Percentiles rank a stretch among this genome's conserved stretches.
These are phyloP conservation scores for Pugionium cornutum DNA, from an alignment of 345 rosid genomes.

Conservation along the genomic window DNA sequence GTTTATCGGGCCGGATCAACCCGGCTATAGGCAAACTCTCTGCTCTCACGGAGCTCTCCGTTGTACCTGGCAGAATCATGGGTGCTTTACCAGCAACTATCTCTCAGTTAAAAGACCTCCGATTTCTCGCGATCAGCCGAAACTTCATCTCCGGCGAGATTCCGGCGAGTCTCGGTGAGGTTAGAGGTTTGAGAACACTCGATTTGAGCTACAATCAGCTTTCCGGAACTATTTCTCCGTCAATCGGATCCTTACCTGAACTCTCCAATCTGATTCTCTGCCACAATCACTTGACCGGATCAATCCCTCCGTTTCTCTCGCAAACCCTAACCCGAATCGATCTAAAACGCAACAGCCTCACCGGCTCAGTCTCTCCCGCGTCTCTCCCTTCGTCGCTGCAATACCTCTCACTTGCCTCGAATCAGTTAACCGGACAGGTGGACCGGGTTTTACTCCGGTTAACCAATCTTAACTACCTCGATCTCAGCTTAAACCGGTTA, in stretches of 20 bases:
- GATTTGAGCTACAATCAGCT: slow-evolving; percentile 94
- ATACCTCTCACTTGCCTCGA: slow-evolving; percentile 76
- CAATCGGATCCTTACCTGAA: slow-evolving; percentile 67
- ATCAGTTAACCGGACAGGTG: slow-evolving; percentile 68
- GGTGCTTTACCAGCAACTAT: slow-evolving; percentile 73
- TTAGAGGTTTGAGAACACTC: slow-evolving; percentile 68
- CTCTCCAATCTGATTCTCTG: slow-evolving; percentile 74
- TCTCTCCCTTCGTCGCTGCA: slow-evolving; percentile 74
- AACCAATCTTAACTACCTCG: slow-evolving; percentile 66
- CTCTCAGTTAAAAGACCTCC: slow-evolving; percentile 59
- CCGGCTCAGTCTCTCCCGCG: slow-evolving; percentile 59
- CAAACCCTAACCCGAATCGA: slow-evolving; percentile 68
- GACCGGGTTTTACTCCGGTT: slow-evolving; percentile 58
- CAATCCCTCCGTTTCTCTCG: slow-evolving; percentile 74
- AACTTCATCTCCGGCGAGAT: slow-evolving; percentile 73
- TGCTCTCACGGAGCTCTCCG: slow-evolving; percentile 64
- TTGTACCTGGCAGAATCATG: slow-evolving; percentile 80
- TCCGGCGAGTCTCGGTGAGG: slow-evolving; percentile 68
- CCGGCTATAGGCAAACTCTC: slow-evolving; percentile 83
- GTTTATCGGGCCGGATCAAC: slow-evolving; percentile 71
- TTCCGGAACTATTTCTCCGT: slow-evolving; percentile 56
- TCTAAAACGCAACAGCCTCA: slow-evolving; percentile 74
- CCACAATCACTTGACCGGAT: slow-evolving; percentile 80
- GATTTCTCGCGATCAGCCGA: slow-evolving; percentile 73
- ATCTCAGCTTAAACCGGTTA: slow-evolving; percentile 78